Conservation (phyloP, 2,329 filamentous ascomycete species). For the Cladosporium sp. region DNA sequence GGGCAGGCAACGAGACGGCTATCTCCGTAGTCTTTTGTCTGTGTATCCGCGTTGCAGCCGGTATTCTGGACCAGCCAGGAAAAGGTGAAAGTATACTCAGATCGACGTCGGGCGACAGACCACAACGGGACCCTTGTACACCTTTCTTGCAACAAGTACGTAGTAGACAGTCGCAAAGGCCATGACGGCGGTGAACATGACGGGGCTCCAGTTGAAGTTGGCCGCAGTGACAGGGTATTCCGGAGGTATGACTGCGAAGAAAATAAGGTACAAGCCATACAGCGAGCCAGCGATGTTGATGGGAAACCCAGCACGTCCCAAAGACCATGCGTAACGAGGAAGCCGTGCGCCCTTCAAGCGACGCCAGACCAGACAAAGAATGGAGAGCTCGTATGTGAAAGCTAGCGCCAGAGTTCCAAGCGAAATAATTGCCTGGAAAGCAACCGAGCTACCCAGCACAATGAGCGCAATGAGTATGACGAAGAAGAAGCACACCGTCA, state of each 20-base stretch:
- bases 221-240: slow-evolving; percentile 23
- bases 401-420: slow-evolving; percentile 36
- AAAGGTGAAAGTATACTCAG: no score
- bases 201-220: slow-evolving; percentile 28
- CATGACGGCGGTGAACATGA: slow-evolving; percentile 29
- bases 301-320: slow-evolving; percentile 20
- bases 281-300: slow-evolving; percentile 22
- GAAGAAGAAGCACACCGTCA: slow-evolving; percentile 21
- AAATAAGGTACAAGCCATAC: slow-evolving; percentile 23
- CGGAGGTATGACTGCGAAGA: slow-evolving; percentile 27
- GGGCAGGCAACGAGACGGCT: no score
- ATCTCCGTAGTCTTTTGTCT: no score
- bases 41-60: no score
- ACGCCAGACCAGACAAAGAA: slow-evolving; percentile 28
- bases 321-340: slow-evolving; percentile 21
- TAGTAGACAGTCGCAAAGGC: slow-evolving; percentile 17
- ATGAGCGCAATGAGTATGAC: slow-evolving; percentile 24
- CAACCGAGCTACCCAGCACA: slow-evolving; percentile 23
- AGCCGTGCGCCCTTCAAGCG: slow-evolving; percentile 19
- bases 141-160: not conserved
- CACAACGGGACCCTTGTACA: slow-evolving; percentile 2
- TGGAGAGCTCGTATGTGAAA: slow-evolving; percentile 40
- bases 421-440: slow-evolving; percentile 36
- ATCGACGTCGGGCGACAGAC: not conserved
- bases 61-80: no score